Evolutionary conservation across 1,284 basidiomycete species (phyloP).

Genomic region (Tilletia caries): DNA sequence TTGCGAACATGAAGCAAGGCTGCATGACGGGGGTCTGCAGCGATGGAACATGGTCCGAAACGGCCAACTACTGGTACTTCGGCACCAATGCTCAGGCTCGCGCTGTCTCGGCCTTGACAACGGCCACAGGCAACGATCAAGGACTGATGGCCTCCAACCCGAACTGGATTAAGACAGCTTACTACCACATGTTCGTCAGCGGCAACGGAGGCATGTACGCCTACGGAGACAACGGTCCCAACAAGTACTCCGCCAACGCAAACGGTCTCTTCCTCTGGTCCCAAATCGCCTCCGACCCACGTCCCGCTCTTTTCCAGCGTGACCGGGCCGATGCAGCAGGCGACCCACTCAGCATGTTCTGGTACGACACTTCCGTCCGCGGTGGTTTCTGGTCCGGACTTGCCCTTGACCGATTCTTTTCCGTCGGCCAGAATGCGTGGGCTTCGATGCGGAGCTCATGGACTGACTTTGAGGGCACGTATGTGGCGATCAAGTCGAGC

Average conservation of each 20-base stretch:
- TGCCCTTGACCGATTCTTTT: constrained; percentile 77
- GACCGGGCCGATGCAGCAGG: constrained; percentile 73
- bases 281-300: constrained; percentile 57
- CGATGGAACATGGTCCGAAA: constrained; percentile 94
- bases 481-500: constrained; percentile 83
- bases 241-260: constrained; percentile 71
- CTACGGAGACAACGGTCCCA: constrained; percentile 90
- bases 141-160: constrained; percentile 61
- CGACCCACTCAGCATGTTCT: constrained; percentile 96
- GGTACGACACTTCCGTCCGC: constrained; percentile 78
- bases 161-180: constrained; percentile 70
- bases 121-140: constrained; percentile 80
- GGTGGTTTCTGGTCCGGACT: constrained; percentile 90
- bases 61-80: constrained; percentile 67
- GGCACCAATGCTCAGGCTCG: constrained; percentile 85
- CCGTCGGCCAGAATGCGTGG: constrained; percentile 68
- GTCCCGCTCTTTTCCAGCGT: constrained; percentile 83
- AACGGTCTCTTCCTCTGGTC: constrained; percentile 47
- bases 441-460: constrained; percentile 83
- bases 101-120: constrained; percentile 75
- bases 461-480: constrained; percentile 80
- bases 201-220: constrained; percentile 85
- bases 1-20: constrained; percentile 73
- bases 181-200: constrained; percentile 84
- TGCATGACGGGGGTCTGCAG: constrained; percentile 64